These are phyloP conservation scores for Vitis amurensis DNA, from an alignment of 164 flowering plant species.

Conservation along the genomic window DNA sequence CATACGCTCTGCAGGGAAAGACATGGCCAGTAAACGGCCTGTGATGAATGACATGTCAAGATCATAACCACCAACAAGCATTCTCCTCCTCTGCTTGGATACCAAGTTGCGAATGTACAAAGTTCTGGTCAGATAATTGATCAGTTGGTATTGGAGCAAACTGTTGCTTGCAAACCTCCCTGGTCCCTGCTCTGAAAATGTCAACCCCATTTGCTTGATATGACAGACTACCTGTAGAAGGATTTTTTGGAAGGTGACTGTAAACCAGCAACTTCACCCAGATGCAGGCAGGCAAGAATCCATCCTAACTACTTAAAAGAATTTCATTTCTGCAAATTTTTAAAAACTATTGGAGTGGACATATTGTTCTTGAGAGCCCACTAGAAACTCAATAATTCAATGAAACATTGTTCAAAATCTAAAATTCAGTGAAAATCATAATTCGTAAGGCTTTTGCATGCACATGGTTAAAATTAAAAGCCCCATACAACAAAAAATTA, in stretches of 20 bases:
- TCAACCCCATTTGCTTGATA: slow-evolving; percentile 41
- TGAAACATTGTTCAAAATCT: background rate
- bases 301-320: background rate
- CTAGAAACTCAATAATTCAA: no score
- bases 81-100: slow-evolving; percentile 68
- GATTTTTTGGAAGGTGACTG: slow-evolving; percentile 12
- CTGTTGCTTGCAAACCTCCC: slow-evolving; percentile 19
- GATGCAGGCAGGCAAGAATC: background rate
- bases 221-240: slow-evolving; percentile 5
- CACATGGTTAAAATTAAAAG: background rate
- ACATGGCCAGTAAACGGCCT: slow-evolving; percentile 71
- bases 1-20: slow-evolving; percentile 81
- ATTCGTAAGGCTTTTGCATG: background rate
- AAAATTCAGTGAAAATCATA: background rate
- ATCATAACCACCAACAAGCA: slow-evolving; percentile 83
- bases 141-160: slow-evolving; percentile 26
- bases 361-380: no score
- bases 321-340: background rate
- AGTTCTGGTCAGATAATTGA: slow-evolving; percentile 41
- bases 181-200: slow-evolving; percentile 33
- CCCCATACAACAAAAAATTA: background rate
- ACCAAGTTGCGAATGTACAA: slow-evolving; percentile 60
- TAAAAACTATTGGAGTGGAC: background rate
- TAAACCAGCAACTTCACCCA: no score
- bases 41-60: slow-evolving; percentile 91